Percentiles rank a stretch among this genome's conserved stretches.
These are phyloP conservation scores for Crithidia bombi DNA, from an alignment of 208 protist genomes.

Conservation along the genomic window DNA sequence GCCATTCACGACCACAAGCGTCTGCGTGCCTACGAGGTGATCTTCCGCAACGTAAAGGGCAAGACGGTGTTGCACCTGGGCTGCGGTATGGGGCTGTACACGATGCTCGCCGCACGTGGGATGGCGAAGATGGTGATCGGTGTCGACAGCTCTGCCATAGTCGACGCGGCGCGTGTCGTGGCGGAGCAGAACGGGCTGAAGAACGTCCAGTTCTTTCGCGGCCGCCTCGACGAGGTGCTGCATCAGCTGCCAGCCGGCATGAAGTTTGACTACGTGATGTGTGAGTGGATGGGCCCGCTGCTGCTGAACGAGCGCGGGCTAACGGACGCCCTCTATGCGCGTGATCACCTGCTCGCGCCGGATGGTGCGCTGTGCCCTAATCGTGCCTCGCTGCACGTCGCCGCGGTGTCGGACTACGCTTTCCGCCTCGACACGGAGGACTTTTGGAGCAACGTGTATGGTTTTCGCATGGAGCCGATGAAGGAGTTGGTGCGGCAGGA, in stretches of 20 bases:
- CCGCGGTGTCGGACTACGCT: constrained; percentile 81
- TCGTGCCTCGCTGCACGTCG: constrained; percentile 83
- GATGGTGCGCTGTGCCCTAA: constrained; percentile 83
- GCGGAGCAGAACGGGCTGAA: constrained; percentile 79
- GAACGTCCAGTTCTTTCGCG: constrained; percentile 84
- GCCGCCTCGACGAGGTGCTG: constrained; percentile 67
- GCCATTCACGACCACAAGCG: constrained; percentile 76
- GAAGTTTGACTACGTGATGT: constrained; percentile 89
- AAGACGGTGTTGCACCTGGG: constrained; percentile 90
- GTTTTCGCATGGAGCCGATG: constrained; percentile 93
- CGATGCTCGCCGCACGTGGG: constrained; percentile 81
- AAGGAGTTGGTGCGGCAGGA: constrained; percentile 82
- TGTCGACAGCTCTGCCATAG: constrained; percentile 80
- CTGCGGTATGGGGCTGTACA: constrained; percentile 88
- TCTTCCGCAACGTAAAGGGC: constrained; percentile 73
- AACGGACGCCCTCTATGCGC: constrained; percentile 76
- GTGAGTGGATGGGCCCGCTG: constrained; percentile 91
- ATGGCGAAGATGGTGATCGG: constrained; percentile 82
- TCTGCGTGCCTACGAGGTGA: constrained; percentile 78
- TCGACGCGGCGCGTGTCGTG: constrained; percentile 80
- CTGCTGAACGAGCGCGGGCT: constrained; percentile 84
- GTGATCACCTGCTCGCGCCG: constrained; percentile 75
- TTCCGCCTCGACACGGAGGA: constrained; percentile 88
- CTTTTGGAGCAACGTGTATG: constrained; percentile 94
- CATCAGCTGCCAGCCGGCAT: constrained; percentile 59